A percentile compares a stretch with the other conserved stretches of the same genome.
These are phyloP conservation scores for Chrysoporthe cubensis DNA, from an alignment of 2,329 filamentous ascomycete genomes.

Conservation along the genomic window DNA sequence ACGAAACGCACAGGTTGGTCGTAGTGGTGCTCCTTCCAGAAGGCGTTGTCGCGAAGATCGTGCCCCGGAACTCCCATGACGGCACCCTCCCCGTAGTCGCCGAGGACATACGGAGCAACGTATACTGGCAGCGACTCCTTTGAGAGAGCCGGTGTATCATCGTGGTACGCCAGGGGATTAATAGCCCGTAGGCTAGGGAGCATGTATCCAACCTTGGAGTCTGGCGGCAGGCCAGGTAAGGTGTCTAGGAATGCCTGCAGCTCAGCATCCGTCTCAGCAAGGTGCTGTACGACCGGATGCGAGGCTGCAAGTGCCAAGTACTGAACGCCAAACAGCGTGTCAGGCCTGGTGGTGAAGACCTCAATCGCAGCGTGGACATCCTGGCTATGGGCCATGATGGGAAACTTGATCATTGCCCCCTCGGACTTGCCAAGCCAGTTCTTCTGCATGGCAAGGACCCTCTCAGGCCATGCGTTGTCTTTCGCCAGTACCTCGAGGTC, in stretches of 20 bases:
- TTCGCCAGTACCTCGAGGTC: slow-evolving; percentile 70
- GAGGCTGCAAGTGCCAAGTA: slow-evolving; percentile 78
- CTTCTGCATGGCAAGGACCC: slow-evolving; percentile 79
- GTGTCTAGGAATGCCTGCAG: slow-evolving; percentile 71
- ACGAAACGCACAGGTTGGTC: slow-evolving; percentile 66
- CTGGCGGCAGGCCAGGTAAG: slow-evolving; percentile 57
- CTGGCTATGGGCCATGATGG: slow-evolving; percentile 52
- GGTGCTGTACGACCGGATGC: slow-evolving; percentile 68
- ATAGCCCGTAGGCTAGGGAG: slow-evolving; percentile 64
- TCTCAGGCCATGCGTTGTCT: slow-evolving; percentile 76
- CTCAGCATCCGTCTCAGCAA: slow-evolving; percentile 62
- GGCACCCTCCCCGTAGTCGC: slow-evolving; percentile 83
- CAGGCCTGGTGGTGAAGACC: slow-evolving; percentile 83
- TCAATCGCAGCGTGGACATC: slow-evolving; percentile 57
- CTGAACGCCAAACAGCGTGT: slow-evolving; percentile 86
- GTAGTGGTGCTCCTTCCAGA: slow-evolving; percentile 74
- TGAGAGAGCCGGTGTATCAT: slow-evolving; percentile 52
- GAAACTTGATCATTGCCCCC: slow-evolving; percentile 74
- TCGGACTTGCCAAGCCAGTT: slow-evolving; percentile 86
- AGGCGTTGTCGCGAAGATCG: slow-evolving; percentile 76
- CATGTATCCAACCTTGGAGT: slow-evolving; percentile 69
- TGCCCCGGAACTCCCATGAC: slow-evolving; percentile 93
- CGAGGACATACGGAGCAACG: slow-evolving; percentile 82
- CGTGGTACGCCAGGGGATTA: slow-evolving; percentile 67
- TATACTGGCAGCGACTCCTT: slow-evolving; percentile 72